Percentiles rank a stretch among this genome's conserved stretches.
Evolutionary conservation across 2,329 filamentous ascomycete species (phyloP).

Genomic region (Claviceps spartinae): DNA sequence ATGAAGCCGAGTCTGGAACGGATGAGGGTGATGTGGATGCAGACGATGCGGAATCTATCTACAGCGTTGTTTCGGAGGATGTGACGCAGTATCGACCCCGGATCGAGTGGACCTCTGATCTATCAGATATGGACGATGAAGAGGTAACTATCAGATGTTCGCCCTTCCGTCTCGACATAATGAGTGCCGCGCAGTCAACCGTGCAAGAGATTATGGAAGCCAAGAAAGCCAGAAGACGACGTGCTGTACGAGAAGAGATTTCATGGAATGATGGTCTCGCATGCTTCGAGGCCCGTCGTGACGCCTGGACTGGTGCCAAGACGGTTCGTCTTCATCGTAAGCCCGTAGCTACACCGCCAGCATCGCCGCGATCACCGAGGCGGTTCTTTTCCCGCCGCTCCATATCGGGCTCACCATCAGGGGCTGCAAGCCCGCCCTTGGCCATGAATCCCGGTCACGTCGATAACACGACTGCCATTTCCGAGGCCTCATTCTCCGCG

Average conservation of each 20-base stretch:
- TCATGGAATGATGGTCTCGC: slow-evolving; percentile 69
- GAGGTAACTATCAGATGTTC: slow-evolving; percentile 27
- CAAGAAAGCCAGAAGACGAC: slow-evolving; percentile 42
- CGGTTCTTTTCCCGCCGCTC: slow-evolving; percentile 38
- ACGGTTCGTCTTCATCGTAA: slow-evolving; percentile 40
- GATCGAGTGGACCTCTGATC: slow-evolving; percentile 43
- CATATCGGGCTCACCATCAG: slow-evolving; percentile 26
- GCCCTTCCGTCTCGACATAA: slow-evolving; percentile 38
- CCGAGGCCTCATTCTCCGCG: slow-evolving; percentile 30
- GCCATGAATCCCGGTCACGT: slow-evolving; percentile 13
- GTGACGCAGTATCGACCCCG: slow-evolving; percentile 34
- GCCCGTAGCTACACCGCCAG: slow-evolving; percentile 24
- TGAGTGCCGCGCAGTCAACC: slow-evolving; percentile 30
- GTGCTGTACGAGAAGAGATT: slow-evolving; percentile 48
- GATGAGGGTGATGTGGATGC: slow-evolving; percentile 18
- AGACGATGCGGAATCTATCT: slow-evolving; percentile 35
- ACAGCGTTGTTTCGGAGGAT: slow-evolving; percentile 45
- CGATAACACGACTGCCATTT: slow-evolving; percentile 24
- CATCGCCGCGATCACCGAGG: slow-evolving; percentile 32
- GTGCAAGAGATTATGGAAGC: slow-evolving; percentile 30
- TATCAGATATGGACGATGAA: slow-evolving; percentile 38
- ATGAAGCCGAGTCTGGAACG: slow-evolving; percentile 6
- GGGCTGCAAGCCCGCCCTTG: slow-evolving; percentile 13
- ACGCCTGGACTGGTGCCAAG: slow-evolving; percentile 75
- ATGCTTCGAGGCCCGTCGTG: slow-evolving; percentile 63